Conservation (phyloP, 768 basidiomycete species). For the Ephemerocybe angulata region DNA sequence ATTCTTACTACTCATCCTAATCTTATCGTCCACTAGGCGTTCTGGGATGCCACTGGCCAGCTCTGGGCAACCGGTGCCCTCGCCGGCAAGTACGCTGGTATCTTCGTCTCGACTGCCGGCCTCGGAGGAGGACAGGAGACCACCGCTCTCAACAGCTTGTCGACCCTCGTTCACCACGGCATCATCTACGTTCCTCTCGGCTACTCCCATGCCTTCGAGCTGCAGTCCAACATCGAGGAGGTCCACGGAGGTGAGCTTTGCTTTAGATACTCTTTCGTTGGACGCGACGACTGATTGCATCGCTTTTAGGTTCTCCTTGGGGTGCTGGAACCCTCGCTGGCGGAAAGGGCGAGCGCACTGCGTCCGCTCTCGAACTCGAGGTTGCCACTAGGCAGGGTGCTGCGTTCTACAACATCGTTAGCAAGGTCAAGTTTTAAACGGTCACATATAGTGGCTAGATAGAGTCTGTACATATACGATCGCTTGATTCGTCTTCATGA, state of each 20-base stretch:
- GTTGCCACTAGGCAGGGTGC: constrained; percentile 51
- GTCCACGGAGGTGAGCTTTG: constrained; percentile 52
- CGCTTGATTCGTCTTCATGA: neutral
- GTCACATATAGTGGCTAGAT: neutral
- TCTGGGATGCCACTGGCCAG: constrained; percentile 74
- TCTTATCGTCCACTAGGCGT: constrained; percentile 36
- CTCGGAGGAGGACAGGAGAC: constrained; percentile 80
- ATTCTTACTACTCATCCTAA: neutral
- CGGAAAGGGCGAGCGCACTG: constrained; percentile 42
- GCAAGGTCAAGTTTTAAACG: constrained; percentile 15
- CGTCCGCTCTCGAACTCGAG: constrained; percentile 46
- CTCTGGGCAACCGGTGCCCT: constrained; percentile 61
- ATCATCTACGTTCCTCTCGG: constrained; percentile 72
- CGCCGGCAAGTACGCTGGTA: constrained; percentile 69
- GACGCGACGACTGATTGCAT: neutral
- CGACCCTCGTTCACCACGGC: constrained; percentile 69
- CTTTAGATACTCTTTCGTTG: neutral
- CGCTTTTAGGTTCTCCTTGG: constrained; percentile 60
- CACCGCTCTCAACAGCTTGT: constrained; percentile 49
- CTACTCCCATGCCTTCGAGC: constrained; percentile 46
- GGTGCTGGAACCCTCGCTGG: constrained; percentile 57
- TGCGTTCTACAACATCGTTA: constrained; percentile 45
- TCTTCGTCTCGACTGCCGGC: constrained; percentile 71
- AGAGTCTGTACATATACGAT: no score
- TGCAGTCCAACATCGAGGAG: constrained; percentile 39